phyloP scores from a whole-genome alignment of 2,329 filamentous ascomycete genomes.

The Colletotrichum sp. region DNA sequence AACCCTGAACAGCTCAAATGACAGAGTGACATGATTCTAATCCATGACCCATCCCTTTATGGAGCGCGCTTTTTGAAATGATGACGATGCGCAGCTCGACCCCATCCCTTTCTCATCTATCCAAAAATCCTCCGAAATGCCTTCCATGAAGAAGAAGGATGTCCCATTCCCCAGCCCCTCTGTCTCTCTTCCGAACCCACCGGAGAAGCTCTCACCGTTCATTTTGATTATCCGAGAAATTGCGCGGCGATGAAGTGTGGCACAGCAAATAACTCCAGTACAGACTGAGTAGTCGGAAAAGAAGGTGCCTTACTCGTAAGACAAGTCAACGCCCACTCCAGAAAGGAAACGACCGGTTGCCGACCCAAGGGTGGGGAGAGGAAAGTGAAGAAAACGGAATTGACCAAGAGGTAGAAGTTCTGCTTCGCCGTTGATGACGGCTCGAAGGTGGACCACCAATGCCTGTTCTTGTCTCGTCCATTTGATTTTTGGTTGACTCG shows the following conservation, averaged over 20 bases:
- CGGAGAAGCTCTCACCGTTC: neutral
- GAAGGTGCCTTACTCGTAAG: neutral
- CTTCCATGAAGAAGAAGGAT: neutral
- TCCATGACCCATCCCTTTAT: neutral
- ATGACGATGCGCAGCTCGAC: neutral
- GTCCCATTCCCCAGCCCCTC: neutral
- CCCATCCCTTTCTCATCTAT: neutral
- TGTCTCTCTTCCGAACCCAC: neutral
- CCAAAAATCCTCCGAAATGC: neutral
- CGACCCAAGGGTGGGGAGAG: neutral
- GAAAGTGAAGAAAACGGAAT: neutral
- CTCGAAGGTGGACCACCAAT: neutral
- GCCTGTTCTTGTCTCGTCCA: neutral
- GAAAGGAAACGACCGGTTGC: neutral
- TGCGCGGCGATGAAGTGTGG: neutral
- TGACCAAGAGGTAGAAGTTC: neutral
- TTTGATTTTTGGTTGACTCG: neutral
- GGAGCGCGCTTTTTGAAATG: neutral
- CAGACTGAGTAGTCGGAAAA: neutral
- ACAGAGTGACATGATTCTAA: neutral
- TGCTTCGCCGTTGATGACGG: neutral
- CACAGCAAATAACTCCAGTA: neutral
- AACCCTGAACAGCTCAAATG: neutral
- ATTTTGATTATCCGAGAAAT: neutral
- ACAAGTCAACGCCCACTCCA: neutral